Evolutionary conservation across 257 asterid genomes (phyloP).

Genomic region (Jacaranda mimosifolia): DNA sequence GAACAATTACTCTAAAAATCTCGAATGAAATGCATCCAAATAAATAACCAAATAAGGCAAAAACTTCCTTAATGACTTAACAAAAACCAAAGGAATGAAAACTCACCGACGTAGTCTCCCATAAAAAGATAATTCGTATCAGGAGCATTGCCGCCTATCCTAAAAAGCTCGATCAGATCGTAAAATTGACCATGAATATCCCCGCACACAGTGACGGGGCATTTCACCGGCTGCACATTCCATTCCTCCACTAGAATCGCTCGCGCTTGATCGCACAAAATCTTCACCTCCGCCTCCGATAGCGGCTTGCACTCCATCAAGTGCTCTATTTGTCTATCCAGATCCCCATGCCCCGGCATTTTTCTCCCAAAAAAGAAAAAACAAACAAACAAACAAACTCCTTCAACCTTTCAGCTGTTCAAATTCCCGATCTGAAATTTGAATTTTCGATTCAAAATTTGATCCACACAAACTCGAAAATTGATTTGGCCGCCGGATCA

Average conservation of each 20-base stretch:
- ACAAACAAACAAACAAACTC: conserved; percentile 14
- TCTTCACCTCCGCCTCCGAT: conserved; percentile 78
- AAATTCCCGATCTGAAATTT: conserved; percentile 50
- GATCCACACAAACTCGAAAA: neutral
- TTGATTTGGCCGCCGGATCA: conserved; percentile 32
- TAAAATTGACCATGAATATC: conserved; percentile 93
- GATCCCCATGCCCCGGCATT: conserved; percentile 90
- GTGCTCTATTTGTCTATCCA: conserved; percentile 89
- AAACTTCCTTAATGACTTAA: neutral
- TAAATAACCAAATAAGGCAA: conserved; percentile 17
- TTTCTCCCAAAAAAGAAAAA: conserved; percentile 24
- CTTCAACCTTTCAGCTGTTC: conserved; percentile 35
- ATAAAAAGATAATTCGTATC: conserved; percentile 92
- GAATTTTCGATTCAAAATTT: conserved; percentile 22
- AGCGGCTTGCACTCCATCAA: conserved; percentile 94
- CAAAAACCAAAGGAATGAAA: conserved; percentile 1
- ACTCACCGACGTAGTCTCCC: conserved; percentile 96
- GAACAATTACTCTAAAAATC: conserved; percentile 1
- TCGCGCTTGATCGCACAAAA: conserved; percentile 86
- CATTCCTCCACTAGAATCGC: conserved; percentile 87
- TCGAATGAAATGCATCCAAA: conserved; percentile 7
- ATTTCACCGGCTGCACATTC: conserved; percentile 96
- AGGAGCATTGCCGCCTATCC: conserved; percentile 88
- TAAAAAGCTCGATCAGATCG: conserved; percentile 88
- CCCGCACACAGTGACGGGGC: conserved; percentile 95